Percentiles rank a stretch among this genome's conserved stretches.
These are phyloP conservation scores for Carex pumila DNA, from an alignment of 176 grass and related monocot species.

Conservation along the genomic window DNA sequence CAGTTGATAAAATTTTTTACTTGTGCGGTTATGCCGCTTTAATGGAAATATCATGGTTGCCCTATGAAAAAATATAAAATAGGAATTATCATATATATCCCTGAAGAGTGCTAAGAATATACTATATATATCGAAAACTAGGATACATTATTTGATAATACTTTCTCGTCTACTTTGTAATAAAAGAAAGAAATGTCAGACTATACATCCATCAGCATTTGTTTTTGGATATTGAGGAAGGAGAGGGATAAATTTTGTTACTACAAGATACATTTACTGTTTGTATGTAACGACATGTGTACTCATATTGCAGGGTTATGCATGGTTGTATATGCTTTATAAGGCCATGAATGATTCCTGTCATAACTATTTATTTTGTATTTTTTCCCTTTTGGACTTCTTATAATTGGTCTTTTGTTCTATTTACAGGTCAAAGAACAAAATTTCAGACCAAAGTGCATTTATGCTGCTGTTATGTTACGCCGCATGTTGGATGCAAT, in stretches of 20 bases:
- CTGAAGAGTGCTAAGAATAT: not conserved
- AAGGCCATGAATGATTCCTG: not conserved
- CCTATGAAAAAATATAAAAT: not conserved
- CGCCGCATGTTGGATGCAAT: constrained; percentile 92
- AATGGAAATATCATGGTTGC: not conserved
- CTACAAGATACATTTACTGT: constrained; percentile 26
- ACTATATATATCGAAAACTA: not conserved
- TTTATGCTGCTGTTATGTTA: constrained; percentile 89
- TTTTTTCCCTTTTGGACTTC: not conserved
- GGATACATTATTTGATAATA: not conserved
- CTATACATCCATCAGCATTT: not conserved
- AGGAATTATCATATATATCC: not conserved
- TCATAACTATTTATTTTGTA: not conserved
- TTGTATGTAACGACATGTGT: not conserved
- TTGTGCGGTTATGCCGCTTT: not conserved
- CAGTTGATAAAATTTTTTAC: not conserved
- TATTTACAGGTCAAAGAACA: constrained; percentile 45
- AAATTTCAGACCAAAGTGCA: constrained; percentile 72
- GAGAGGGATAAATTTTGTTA: not conserved
- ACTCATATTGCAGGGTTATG: not conserved
- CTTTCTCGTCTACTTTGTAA: not conserved
- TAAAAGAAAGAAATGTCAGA: not conserved
- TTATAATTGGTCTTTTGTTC: not conserved
- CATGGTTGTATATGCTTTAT: not conserved
- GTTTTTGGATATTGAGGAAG: not conserved